A percentile compares a stretch with the other conserved stretches of the same genome.
Evolutionary conservation across 768 basidiomycete species (phyloP).

Genomic region (Xerocomellus amylosporus): DNA sequence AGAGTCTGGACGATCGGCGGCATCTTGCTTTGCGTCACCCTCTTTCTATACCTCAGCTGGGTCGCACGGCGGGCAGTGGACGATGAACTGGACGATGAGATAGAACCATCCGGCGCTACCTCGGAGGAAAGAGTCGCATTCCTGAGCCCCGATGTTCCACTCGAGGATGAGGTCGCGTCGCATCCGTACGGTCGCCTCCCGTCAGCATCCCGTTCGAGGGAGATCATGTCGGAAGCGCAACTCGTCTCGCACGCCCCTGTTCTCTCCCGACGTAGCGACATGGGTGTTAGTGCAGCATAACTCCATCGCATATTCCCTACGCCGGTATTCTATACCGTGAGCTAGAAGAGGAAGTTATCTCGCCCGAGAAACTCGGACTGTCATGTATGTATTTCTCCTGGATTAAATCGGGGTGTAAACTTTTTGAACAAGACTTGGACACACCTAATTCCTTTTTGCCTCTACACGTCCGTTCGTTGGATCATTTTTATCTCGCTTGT

Average conservation of each 20-base stretch:
- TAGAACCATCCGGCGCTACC: conserved; percentile 24
- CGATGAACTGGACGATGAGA: conserved; percentile 49
- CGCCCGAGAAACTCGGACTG: background rate
- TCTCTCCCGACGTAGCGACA: conserved; percentile 18
- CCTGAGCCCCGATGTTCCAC: conserved; percentile 34
- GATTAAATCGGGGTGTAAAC: conserved; percentile 21
- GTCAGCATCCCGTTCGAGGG: conserved; percentile 18
- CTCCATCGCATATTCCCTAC: background rate
- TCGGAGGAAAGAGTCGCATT: conserved; percentile 56
- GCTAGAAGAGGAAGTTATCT: background rate
- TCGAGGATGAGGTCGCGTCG: conserved; percentile 23
- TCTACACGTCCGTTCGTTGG: conserved; percentile 11
- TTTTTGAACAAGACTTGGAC: conserved; percentile 11
- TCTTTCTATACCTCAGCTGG: conserved; percentile 76
- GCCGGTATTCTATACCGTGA: background rate
- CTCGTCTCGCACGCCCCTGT: conserved; percentile 25
- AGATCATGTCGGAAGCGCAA: conserved; percentile 49
- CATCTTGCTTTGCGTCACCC: conserved; percentile 64
- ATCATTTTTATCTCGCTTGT: conserved; percentile 11
- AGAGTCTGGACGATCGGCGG: conserved; percentile 65
- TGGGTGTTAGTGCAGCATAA: conserved; percentile 10
- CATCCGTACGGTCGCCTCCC: conserved; percentile 20
- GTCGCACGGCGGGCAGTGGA: conserved; percentile 72
- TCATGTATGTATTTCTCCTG: conserved; percentile 21
- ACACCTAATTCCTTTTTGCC: conserved; percentile 4